Conservation (phyloP, 208 protist genomes). For the Sergeia podlipaevii region DNA sequence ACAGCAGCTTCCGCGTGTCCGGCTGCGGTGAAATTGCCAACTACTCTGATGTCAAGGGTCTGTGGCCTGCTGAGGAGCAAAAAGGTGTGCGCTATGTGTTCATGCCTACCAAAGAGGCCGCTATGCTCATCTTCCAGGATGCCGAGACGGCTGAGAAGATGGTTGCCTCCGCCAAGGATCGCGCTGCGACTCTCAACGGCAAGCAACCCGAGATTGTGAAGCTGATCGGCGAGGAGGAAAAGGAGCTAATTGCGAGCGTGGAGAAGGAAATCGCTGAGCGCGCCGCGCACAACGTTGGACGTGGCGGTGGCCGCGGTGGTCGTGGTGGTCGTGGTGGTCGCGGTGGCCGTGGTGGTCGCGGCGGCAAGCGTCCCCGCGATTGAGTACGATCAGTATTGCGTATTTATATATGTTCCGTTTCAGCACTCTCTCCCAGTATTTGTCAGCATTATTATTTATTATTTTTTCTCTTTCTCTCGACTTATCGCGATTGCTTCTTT, state of each 20-base stretch:
- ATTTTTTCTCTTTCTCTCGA: too few species aligned
- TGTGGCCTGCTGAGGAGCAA: constrained; percentile 86
- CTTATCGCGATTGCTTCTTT: too few species aligned
- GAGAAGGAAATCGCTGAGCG: constrained; percentile 84
- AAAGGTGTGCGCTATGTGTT: constrained; percentile 84
- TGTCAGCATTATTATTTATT: too few species aligned
- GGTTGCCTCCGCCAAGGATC: constrained; percentile 59
- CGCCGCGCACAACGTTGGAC: constrained; percentile 30
- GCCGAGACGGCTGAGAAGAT: constrained; percentile 69
- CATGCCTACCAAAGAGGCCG: constrained; percentile 56
- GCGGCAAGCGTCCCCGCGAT: constrained; percentile 39
- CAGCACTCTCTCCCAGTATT: too few species aligned
- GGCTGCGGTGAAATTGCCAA: constrained; percentile 62
- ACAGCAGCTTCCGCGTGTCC: constrained; percentile 76
- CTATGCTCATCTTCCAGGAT: constrained; percentile 85
- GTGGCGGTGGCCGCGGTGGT: constrained; percentile 15
- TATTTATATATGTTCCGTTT: too few species aligned
- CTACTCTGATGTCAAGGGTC: constrained; percentile 71
- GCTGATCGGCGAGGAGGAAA: constrained; percentile 63
- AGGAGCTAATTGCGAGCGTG: constrained; percentile 57
- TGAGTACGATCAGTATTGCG: too few species aligned
- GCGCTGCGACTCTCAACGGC: constrained; percentile 74
- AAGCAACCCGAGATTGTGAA: constrained; percentile 63
- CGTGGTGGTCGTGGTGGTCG: constrained; percentile 37
- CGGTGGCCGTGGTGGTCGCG: constrained; percentile 31